phyloP scores from a whole-genome alignment of 352 stramenopile species.

The Pythium chondricola region DNA sequence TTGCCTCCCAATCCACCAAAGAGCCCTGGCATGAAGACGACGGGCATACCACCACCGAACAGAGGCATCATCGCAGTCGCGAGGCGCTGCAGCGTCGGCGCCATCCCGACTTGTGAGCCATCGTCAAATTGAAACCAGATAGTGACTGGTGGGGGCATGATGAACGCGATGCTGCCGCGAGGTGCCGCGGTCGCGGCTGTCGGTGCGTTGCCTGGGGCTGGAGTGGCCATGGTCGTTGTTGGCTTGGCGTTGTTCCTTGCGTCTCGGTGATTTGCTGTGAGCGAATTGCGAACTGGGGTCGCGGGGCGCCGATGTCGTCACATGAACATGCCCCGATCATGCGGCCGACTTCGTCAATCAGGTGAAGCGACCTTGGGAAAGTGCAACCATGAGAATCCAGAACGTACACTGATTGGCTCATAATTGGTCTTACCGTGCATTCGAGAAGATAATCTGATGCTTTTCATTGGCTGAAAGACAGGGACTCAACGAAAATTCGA shows the following conservation, averaged over 20 bases:
- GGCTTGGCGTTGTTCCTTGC: not conserved
- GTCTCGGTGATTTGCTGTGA: constrained; percentile 11
- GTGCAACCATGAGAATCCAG: constrained; percentile 1
- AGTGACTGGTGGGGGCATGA: constrained; percentile 50
- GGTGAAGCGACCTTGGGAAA: not conserved
- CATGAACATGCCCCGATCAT: not conserved
- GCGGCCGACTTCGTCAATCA: constrained; percentile 14
- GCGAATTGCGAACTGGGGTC: constrained; percentile 25
- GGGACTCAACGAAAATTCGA: constrained; percentile 15
- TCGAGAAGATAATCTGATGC: not conserved
- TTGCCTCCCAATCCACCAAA: constrained; percentile 6
- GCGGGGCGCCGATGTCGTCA: not conserved
- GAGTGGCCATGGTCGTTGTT: constrained; percentile 7
- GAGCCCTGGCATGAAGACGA: constrained; percentile 23
- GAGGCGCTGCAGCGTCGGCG: constrained; percentile 31
- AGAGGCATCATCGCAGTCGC: constrained; percentile 30
- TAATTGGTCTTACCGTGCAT: not conserved
- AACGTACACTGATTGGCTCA: constrained; percentile 11
- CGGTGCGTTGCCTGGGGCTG: constrained; percentile 18
- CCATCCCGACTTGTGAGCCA: constrained; percentile 41
- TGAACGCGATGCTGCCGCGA: constrained; percentile 27
- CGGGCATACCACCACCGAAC: constrained; percentile 12
- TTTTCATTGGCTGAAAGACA: constrained; percentile 7
- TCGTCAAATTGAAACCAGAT: constrained; percentile 56
- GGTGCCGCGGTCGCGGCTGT: constrained; percentile 7